Evolutionary conservation across 257 asterid genomes (phyloP), one percentile per base, ranked within the genome.

Genomic region (Plantago ovata): DNA sequence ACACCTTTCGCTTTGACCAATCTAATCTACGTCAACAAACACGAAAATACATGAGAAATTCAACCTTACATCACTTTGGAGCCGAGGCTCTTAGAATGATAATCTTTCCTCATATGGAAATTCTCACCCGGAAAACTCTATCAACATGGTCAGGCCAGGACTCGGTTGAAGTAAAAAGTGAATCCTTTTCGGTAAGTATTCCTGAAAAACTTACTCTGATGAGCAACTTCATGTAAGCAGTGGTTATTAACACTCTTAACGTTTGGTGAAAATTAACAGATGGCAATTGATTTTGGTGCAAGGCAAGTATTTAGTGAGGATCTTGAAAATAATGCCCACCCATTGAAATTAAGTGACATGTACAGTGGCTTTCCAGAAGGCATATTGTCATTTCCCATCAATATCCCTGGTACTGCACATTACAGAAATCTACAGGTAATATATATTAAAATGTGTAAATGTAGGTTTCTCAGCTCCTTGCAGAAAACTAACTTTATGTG

Each of bases 1-100:
- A 84, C 63, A 80, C 92, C n/a, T 13, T 84, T 80, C 21, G 92
- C 96, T 84, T 87, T 60, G 91, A 87, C 40, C 96, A 87, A 50
- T 76, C 77, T 0, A 74, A n/a, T n/a, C n/a, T n/a, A n/a, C n/a
- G 75, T 14, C 89, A 81, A 19, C 80, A 89, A 22, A 77, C 94
- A 0, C 58, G 81, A 43, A 84, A 82, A 44, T 84, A 87, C 58
- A 78, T 84, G 0, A 79, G 95, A 45, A 72, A 77, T 61, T 54
- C 82, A 77, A 69, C 93, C 2, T 47, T 87, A 18, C 78, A 70
- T 6, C 87, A 84, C 67, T 87, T 87, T 44, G 96, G 95, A 0
- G 68, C 69, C 0, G 95, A 87, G 65, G 72, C 84, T 7, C 82
- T 87, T 10, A 77, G 71, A 50, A 75, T 56, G 14, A 80, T 62